Conservation (phyloP, 352 stramenopile genomes). For the Globisporangium parvum region DNA sequence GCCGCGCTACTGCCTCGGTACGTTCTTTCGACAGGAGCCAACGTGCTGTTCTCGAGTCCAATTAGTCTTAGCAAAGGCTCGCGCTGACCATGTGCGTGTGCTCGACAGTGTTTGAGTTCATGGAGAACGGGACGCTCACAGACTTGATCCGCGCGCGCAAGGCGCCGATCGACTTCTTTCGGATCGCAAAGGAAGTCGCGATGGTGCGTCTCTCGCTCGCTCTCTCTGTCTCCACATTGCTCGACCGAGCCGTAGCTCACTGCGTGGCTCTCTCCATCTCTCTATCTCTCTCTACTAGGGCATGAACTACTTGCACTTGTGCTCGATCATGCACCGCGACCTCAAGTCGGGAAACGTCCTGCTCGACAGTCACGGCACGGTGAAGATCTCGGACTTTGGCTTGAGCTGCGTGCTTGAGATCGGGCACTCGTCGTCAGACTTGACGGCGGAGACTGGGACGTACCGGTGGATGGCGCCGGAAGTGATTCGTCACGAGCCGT, state of each 20-base stretch:
- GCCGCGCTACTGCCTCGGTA: conserved; percentile 78
- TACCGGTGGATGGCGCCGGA: conserved; percentile 95
- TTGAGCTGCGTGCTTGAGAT: conserved; percentile 83
- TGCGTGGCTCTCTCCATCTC: background rate
- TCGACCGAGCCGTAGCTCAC: background rate
- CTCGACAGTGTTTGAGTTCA: conserved; percentile 77
- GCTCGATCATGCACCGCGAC: conserved; percentile 93
- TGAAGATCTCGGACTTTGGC: conserved; percentile 88
- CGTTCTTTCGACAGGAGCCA: conserved; percentile 2
- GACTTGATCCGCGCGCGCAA: conserved; percentile 71
- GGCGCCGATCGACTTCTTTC: conserved; percentile 76
- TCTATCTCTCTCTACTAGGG: conserved; percentile 26
- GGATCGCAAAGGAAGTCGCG: conserved; percentile 63
- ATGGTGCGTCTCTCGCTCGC: conserved; percentile 35
- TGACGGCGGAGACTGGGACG: conserved; percentile 86
- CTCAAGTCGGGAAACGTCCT: conserved; percentile 95
- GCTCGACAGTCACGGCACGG: conserved; percentile 71
- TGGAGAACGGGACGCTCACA: conserved; percentile 82
- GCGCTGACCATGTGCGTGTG: too few species aligned
- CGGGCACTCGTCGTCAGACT: conserved; percentile 51
- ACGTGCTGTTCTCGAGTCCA: too few species aligned
- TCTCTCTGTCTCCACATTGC: background rate
- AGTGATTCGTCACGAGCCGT: conserved; percentile 91
- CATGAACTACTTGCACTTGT: conserved; percentile 94
- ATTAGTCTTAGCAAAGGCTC: too few species aligned